These are phyloP conservation scores for Rhynchospora breviuscula DNA, from an alignment of 176 grass and related monocot species.

Conservation along the genomic window DNA sequence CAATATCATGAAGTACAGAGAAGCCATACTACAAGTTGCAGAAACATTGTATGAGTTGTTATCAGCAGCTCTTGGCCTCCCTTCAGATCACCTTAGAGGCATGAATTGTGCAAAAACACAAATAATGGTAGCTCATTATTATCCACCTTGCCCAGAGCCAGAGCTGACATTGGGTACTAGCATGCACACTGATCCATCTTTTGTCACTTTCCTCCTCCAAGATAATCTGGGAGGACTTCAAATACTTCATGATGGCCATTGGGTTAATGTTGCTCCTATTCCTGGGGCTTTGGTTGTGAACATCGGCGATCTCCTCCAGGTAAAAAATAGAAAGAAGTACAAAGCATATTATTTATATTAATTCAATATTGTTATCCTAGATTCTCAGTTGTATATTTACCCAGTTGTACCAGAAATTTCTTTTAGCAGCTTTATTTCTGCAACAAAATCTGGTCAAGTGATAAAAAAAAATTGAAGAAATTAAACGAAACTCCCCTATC, in stretches of 20 bases:
- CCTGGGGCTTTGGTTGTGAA: conserved; percentile 20
- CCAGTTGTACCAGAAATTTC: background rate
- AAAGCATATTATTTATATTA: too few relatives aligned
- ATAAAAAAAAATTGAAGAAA: background rate
- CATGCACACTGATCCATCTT: conserved; percentile 24
- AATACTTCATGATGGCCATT: conserved; percentile 1
- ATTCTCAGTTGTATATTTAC: too few relatives aligned
- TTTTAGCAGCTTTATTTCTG: background rate
- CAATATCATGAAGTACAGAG: conserved; percentile 6
- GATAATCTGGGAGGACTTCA: conserved; percentile 27
- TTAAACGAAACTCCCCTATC: background rate
- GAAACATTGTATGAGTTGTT: conserved; percentile 4
- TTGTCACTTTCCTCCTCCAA: conserved; percentile 32
- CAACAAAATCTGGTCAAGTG: background rate
- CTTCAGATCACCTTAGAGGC: background rate
- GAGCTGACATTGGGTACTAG: conserved; percentile 23
- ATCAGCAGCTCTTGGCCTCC: conserved; percentile 24
- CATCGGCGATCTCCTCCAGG: conserved; percentile 27
- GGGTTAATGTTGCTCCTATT: conserved; percentile 4
- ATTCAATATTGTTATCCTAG: background rate
- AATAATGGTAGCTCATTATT: conserved; percentile 11
- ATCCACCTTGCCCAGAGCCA: conserved; percentile 30
- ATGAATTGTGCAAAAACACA: conserved; percentile 23
- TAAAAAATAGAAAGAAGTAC: background rate
- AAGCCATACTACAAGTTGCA: background rate